Evolutionary conservation across 1,284 basidiomycete species (phyloP), one percentile per base, ranked within the genome.

Genomic region (Cerioporus squamosus): DNA sequence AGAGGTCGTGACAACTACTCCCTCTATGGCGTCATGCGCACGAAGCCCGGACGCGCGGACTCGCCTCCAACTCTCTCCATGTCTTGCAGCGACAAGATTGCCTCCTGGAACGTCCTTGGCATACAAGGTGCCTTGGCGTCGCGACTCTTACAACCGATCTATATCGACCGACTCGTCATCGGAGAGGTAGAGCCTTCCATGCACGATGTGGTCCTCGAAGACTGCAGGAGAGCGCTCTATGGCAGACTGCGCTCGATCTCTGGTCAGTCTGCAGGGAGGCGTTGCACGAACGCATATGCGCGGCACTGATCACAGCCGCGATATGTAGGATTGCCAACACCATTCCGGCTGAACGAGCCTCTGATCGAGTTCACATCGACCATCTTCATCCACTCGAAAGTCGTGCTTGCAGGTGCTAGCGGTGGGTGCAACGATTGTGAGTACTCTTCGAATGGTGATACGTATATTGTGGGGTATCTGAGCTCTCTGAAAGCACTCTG

Each of bases 31-130:
- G 87, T 90, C 14, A 75, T 97, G 42, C 87, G 95, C 26, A 96
- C 95, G 1, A 97, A 97, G 70, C 95, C 95, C 1, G 94, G 92
- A 9, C 85, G 95, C 53, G 87, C 91, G 0, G 95, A 97, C 70
- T 89, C 92, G 0, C 87, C 87, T 0, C 85, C 88, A 0, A 93
- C 94, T 1, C 73, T 83, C 1, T 93, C 83, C 63, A 91, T 96
- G 85, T 91, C 91, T 0, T 97, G 95, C 73, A 93, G 90, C 64
- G 95, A 97, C 74, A 97, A 97, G 74, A 88, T 97, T 44, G 92
- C 93, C 0, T 74, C 81, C 1, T 97, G 93, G 93, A 84, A 79
- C 60, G 83, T 89, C 0, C 74, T 94, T 2, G 95, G 95, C 0
- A 77, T 95, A n/a, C 94, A 95, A 70, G 95, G 95, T 3, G 88